Base-by-base conservation (phyloP, 2,329 filamentous ascomycete genomes). In the Xylaria sp. region DNA sequence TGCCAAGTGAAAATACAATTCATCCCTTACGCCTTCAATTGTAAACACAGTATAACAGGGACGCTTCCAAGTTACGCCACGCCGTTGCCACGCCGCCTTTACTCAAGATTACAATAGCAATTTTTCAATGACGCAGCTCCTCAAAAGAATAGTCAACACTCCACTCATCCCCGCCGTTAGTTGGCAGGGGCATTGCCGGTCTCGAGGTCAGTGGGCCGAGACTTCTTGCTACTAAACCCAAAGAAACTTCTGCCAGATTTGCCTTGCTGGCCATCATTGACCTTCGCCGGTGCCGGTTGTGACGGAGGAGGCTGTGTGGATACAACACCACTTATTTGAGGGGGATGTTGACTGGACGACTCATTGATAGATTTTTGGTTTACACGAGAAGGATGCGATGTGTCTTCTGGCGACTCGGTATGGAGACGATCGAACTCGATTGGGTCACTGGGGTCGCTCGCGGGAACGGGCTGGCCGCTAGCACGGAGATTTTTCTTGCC, bases 401-500 rank as follows among this genome's bases (percentile, higher is more conserved):
- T 65, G 62, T 47, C 60, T 59, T 47, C 60, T 59, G 68, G 61
- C 0, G 70, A 44, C 47, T 71, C 65, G 47, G 39, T 44, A 38
- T 72, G 70, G 60, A 75, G 70, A 45, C 81, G 79, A 73, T 87
- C 85, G 70, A 82, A 87, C 60, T 85, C 81, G 61, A 82, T 79
- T 9, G 85, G 81, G 63, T 87, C 82, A 72, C 83, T 87, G 15
- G 85, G 85, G 70, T 87, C 85, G 60, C 82, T 68, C 2, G 79
- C 77, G 5, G 84, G 84, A 36, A 85, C 61, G 11, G 83, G 80
- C 31, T 81, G 75, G 22, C 85, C 85, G 56, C 79, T 82, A 54
- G 79, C 75, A 45, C 81, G 80, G 11, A 89, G 75, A 53, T 84
- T 84, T 69, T 85, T 85, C 73, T 87, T 86, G 66, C 92, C 91